Percentiles rank a stretch among this genome's conserved stretches.
Evolutionary conservation across 2,329 filamentous ascomycete species (phyloP).

Genomic region (Trichophaea hybrida): DNA sequence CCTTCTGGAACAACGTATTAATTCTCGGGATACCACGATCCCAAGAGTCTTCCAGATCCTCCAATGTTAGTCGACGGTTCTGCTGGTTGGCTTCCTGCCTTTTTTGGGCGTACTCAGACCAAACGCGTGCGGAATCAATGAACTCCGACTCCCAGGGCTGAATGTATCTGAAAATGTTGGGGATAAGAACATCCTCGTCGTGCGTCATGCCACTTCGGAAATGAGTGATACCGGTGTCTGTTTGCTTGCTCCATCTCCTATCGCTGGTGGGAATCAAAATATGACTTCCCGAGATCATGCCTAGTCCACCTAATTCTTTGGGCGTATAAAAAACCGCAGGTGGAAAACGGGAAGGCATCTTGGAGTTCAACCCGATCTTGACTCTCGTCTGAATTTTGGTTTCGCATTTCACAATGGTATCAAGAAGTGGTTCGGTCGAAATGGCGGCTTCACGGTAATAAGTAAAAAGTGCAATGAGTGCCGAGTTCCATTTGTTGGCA

Average conservation of each 20-base stretch:
- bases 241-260: constrained; percentile 97
- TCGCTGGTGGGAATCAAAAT: constrained; percentile 95
- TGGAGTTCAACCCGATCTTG: constrained; percentile 96
- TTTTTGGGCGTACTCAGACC: constrained; percentile 99
- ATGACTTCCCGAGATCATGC: constrained; percentile 98
- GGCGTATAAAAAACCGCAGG: constrained; percentile 98
- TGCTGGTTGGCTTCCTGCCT: constrained; percentile 92
- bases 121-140: constrained; percentile 95
- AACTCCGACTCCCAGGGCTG: constrained; percentile 99
- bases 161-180: constrained; percentile 98
- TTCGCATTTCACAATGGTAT: constrained; percentile 98
- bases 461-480: constrained; percentile 88
- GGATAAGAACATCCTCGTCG: constrained; percentile 92
- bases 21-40: constrained; percentile 94
- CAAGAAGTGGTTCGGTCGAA: constrained; percentile 80
- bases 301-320: constrained; percentile 88
- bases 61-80: constrained; percentile 82
- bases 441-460: constrained; percentile 97
- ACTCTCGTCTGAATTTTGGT: constrained; percentile 98
- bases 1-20: constrained; percentile 98
- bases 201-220: constrained; percentile 97
- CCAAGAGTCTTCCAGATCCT: constrained; percentile 97
- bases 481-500: constrained; percentile 99
- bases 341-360: constrained; percentile 98
- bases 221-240: constrained; percentile 90